Evolutionary conservation across 2,329 filamentous ascomycete genomes (phyloP), one percentile per base, ranked within the genome.

Genomic region (Dothideomycetes sp.): DNA sequence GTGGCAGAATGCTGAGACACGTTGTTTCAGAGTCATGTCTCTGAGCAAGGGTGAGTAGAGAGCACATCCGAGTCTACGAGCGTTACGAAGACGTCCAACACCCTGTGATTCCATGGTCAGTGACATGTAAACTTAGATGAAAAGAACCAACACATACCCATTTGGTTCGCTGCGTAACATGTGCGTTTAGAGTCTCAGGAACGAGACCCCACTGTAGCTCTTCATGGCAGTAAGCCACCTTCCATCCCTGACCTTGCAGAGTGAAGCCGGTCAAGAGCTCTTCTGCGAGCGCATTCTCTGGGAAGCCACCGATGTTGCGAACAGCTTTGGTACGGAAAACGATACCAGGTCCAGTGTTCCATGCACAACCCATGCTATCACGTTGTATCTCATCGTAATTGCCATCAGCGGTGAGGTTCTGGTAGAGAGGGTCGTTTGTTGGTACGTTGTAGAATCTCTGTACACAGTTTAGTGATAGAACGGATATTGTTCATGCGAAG

Each of bases 391-490:
- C 68, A 50, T 62, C 63, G n/a, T 67, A 59, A 52, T 76, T 71
- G 11, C 74, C 71, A 51, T 78, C 78, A 46, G 72, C 70, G 50
- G 76, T 70, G 27, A 78, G 64, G 52, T 65, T 71, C 53, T 78
- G 74, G 1, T 67, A 65, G 4, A 80, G 66, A 8, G 74, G 73
- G 39, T 80, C 77, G 3, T 70, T 69, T 0, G 58, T 58, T 3
- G 76, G 76, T 2, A 73, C 69, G 52, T 80, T 78, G 63, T 80
- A 80, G 57, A 78, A 80, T 4, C 75, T 65, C 49, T 79, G 73
- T 5, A 13, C 9, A 15, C 6, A 20, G 11, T 10, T 7, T 6
- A 12, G 6, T 10, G n/a, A 30, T 13, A 38, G 35, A 18, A 12
- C 18, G 11, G 10, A 8, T 4, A 23, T 2, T 2, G 9, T 2